Conservation (phyloP, 2,329 filamentous ascomycete genomes). For the Arthrobotrys entomopaga region DNA sequence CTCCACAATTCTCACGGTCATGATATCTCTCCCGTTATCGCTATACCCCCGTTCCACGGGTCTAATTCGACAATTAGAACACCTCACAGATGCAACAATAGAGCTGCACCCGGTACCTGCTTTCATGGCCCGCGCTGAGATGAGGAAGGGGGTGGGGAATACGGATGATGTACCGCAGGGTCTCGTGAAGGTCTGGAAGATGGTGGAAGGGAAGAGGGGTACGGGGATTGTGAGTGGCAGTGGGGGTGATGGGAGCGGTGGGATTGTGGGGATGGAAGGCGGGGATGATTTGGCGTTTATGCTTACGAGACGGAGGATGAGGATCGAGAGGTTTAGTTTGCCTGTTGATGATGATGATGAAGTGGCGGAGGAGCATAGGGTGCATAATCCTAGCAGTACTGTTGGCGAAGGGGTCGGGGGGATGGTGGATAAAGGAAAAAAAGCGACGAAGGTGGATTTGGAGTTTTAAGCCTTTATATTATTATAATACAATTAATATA, state of each 20-base stretch:
- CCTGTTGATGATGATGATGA: slow-evolving; percentile 83
- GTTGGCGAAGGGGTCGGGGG: slow-evolving; percentile 63
- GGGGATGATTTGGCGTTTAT: slow-evolving; percentile 91
- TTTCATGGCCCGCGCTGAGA: slow-evolving; percentile 68
- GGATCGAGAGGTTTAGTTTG: slow-evolving; percentile 87
- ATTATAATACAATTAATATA: too few relatives aligned
- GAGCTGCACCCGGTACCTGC: slow-evolving; percentile 76
- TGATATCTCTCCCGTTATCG: slow-evolving; percentile 81
- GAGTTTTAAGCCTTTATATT: slow-evolving; percentile 79
- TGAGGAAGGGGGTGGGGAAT: slow-evolving; percentile 67
- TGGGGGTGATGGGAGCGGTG: slow-evolving; percentile 75
- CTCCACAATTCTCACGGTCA: slow-evolving; percentile 72
- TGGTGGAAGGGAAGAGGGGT: slow-evolving; percentile 73
- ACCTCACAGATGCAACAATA: slow-evolving; percentile 83
- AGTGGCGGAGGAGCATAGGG: slow-evolving; percentile 62
- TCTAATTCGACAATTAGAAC: slow-evolving; percentile 84
- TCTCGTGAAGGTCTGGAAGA: slow-evolving; percentile 80
- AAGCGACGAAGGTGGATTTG: slow-evolving; percentile 73
- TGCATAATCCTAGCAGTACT: slow-evolving; percentile 67
- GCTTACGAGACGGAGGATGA: slow-evolving; percentile 81
- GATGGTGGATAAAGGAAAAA: slow-evolving; percentile 59
- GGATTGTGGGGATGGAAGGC: slow-evolving; percentile 75
- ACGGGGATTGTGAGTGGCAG: slow-evolving; percentile 29
- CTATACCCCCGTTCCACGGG: slow-evolving; percentile 80
- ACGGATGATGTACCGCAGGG: slow-evolving; percentile 78